A percentile compares a stretch with the other conserved stretches of the same genome.
These are phyloP conservation scores for Apiospora koreana DNA, from an alignment of 2,329 filamentous ascomycete genomes.

Conservation along the genomic window DNA sequence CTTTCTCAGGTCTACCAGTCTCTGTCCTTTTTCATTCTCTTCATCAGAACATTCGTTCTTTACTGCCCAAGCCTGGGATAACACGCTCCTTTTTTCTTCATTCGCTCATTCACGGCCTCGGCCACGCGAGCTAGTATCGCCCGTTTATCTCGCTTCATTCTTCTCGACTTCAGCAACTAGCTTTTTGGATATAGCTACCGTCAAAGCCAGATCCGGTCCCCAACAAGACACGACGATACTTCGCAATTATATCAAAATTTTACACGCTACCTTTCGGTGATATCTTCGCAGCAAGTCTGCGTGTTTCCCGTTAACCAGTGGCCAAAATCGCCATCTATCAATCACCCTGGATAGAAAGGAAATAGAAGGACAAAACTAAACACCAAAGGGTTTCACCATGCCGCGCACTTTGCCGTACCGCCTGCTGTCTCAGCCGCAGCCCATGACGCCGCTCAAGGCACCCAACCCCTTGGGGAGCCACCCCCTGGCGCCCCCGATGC, in stretches of 20 bases:
- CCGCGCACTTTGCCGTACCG: slow-evolving; percentile 11
- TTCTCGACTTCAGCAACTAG: not conserved
- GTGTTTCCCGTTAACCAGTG: not conserved
- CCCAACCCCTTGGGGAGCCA: not conserved
- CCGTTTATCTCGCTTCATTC: not conserved
- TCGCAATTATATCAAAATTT: not conserved
- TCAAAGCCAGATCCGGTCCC: not conserved
- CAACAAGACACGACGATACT: not conserved
- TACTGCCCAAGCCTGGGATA: not conserved
- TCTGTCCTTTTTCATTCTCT: not conserved
- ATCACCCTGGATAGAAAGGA: not conserved
- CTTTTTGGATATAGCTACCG: not conserved
- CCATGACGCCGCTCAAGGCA: slow-evolving; percentile 7
- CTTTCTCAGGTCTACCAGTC: not conserved
- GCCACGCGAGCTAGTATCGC: not conserved
- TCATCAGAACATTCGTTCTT: not conserved
- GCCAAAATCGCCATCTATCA: not conserved
- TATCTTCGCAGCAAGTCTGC: not conserved
- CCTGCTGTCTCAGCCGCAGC: slow-evolving; percentile 7
- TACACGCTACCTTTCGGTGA: not conserved
- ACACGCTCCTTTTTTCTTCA: not conserved
- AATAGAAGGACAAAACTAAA: not conserved
- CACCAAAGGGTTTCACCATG: not conserved
- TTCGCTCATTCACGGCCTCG: not conserved
- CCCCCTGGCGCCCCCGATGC: not conserved